Base-by-base conservation (phyloP, 371 early-diverging fungal genomes). In the Mortierella sp. region DNA sequence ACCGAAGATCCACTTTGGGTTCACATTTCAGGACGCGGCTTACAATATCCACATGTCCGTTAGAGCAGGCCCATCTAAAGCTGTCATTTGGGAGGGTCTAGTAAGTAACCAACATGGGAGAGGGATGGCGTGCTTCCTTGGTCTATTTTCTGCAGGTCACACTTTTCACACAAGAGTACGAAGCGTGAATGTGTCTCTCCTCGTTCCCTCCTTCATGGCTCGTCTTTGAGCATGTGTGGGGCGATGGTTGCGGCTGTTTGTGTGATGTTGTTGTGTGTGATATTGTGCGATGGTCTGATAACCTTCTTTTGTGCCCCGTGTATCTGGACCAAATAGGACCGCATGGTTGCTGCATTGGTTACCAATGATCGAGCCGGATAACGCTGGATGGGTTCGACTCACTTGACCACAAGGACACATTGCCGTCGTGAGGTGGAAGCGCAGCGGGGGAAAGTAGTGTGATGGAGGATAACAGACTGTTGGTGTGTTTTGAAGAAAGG, bases 11-110 rank as follows among this genome's bases (percentile, higher is more conserved):
- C 30, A 76, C 58, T 43, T 38, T 54, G 18, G 76, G 70, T 18
- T 76, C 63, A 14, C 54, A 46, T 19, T 50, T 26, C 24, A 76
- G 61, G 21, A 76, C 31, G 3, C 61, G 58, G 24, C 38, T 13
- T 13, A 76, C 70, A 7, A 76, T 54, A 26, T 65, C 66, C 21
- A 50, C 27, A 31, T 69, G 62, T 13, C 76, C 76, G 24, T 76
- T 76, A 23, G 76, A 60, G 45, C 76, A 76, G 1, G 76, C 76
- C 76, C 76, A 76, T 61, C 76, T 69, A 49, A 76, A 76, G 39
- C 76, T 76, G 30, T 2, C 21, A 10, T 34, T 21, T 12, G 10
- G 28, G 3, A 56, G 24, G 34, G 34, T 34, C 34, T 34, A 10
- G 21, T 24, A 24, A 30, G 5, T 12, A 30, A 34, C 21, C 9